Evolutionary conservation across 257 asterid genomes (phyloP).

Genomic region (Fraxinus anomala): DNA sequence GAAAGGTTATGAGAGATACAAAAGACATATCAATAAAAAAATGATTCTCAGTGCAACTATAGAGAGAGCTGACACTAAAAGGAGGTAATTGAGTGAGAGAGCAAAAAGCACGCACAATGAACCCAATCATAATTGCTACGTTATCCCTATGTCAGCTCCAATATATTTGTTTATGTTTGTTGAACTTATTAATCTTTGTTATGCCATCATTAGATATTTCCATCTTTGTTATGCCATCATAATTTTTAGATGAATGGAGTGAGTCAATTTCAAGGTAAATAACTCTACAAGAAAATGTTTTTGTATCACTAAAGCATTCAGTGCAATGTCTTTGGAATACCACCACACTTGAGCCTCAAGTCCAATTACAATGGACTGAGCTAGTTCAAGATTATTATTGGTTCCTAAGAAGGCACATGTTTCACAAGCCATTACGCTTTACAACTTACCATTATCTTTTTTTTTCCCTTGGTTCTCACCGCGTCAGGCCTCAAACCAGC

Average conservation of each 20-base stretch:
- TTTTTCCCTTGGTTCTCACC: not conserved
- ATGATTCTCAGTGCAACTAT: not conserved
- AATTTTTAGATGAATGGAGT: too few relatives aligned
- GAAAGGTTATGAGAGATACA: constrained; percentile 5
- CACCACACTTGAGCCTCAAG: not conserved
- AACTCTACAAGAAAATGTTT: too few relatives aligned
- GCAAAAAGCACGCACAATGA: not conserved
- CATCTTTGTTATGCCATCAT: too few relatives aligned
- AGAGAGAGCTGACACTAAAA: not conserved
- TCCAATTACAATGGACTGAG: not conserved
- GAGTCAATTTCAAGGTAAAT: too few relatives aligned
- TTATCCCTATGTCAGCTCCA: too few relatives aligned
- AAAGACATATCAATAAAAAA: not conserved
- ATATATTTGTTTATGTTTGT: too few relatives aligned
- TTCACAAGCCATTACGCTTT: not conserved
- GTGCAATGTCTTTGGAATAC: not conserved
- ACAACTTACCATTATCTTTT: not conserved
- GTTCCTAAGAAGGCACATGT: not conserved
- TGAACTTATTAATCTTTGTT: too few relatives aligned
- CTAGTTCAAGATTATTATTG: not conserved
- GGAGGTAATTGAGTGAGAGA: not conserved
- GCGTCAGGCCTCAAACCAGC: not conserved
- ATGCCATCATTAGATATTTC: too few relatives aligned
- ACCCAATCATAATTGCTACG: too few relatives aligned
- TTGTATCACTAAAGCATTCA: not conserved